Base-by-base conservation (phyloP, 805 yeast genomes). In the Priceomyces medius region DNA sequence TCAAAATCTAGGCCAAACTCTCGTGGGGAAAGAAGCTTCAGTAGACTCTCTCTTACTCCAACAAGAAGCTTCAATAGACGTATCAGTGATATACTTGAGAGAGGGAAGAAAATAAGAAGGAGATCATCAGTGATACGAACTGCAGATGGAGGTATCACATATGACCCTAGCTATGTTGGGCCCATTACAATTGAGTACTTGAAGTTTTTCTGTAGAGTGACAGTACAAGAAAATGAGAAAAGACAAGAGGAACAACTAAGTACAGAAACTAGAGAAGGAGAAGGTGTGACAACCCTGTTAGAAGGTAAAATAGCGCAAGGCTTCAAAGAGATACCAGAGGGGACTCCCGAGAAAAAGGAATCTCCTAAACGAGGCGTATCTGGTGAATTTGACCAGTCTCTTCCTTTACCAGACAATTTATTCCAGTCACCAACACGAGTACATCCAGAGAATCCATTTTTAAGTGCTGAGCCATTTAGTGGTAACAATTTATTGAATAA, bases 131-230 rank as follows among this genome's bases (percentile, higher is more conserved):
- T 62, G 21, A 45, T 60, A 2, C 33, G 49, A 3, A 53, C 54
- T 10, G 44, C 36, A 4, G 45, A 48, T 10, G 69, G 67, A 1
- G 49, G 55, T 38, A 29, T 48, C 10, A 45, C 51, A 2, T 66
- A 53, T 41, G 64, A 64, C 17, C 51, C 63, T 0, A 55, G 53
- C 6, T 67, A 67, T 44, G 50, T 50, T 13, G 74, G 73, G 1
- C 63, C 68, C 1, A 52, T 69, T 16, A 66, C 73, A 2, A 55
- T 60, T 9, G 71, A 66, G 38, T 70, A 63, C 31, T 52, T 69
- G 28, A 50, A 66, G 26, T 59, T 58, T 13, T 59, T 68, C 35
- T 66, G 73, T 35, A 51, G 55, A 31, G 64, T 66, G 1, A 55
- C 56, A 20, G 19, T 43, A 12, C 35, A 43, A 20, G 46, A 43